Percentiles rank a stretch among this genome's conserved stretches.
phyloP scores from a whole-genome alignment of 306 rosid species.

The Trifolium fragiferum region DNA sequence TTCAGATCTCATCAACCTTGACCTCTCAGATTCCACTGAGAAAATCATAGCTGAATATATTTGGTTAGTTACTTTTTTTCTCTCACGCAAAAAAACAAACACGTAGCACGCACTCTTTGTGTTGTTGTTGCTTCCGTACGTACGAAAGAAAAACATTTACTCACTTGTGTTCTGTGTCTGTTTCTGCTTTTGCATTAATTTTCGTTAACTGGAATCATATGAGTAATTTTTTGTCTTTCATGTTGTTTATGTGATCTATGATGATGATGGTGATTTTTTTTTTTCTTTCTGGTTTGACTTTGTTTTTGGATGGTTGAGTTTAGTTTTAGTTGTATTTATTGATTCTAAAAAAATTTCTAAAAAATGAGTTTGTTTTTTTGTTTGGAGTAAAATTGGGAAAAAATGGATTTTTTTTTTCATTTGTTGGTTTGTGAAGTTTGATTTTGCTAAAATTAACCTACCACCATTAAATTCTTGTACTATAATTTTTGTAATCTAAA shows the following conservation, averaged over 20 bases:
- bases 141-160: background rate
- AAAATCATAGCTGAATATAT: slow-evolving; percentile 73
- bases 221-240: background rate
- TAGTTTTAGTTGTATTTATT: slow-evolving; percentile 20
- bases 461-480: slow-evolving; percentile 12
- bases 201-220: background rate
- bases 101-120: background rate
- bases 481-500: background rate
- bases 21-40: slow-evolving; percentile 58
- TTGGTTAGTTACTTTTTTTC: slow-evolving; percentile 48
- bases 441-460: background rate
- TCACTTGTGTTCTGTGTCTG: background rate
- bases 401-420: background rate
- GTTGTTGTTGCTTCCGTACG: background rate
- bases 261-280: background rate
- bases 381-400: background rate
- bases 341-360: background rate
- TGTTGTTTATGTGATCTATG: background rate
- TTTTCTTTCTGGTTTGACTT: slow-evolving; percentile 6
- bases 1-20: slow-evolving; percentile 66
- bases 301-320: slow-evolving; percentile 21
- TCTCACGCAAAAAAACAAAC: background rate
- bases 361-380: background rate
- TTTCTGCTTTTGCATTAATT: slow-evolving; percentile 6
- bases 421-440: background rate